Conservation (phyloP, 208 protist species). For the Wallacemonas collosoma region DNA sequence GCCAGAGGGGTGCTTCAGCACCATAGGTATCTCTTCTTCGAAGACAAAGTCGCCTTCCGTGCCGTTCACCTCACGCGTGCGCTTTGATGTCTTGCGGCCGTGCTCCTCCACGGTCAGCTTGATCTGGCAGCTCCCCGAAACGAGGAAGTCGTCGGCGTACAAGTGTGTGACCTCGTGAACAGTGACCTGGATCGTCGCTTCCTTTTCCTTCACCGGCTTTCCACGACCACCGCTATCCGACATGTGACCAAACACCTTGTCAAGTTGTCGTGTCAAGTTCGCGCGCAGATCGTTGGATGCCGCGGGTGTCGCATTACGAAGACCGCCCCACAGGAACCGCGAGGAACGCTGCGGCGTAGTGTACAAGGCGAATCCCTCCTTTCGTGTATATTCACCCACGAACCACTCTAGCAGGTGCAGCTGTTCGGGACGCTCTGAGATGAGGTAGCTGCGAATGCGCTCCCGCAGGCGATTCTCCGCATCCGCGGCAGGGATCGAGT, state of each 20-base stretch:
- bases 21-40: constrained; percentile 41
- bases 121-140: constrained; percentile 51
- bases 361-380: constrained; percentile 41
- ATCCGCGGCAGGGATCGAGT: constrained; percentile 64
- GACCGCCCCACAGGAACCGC: constrained; percentile 15
- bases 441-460: constrained; percentile 58
- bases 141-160: constrained; percentile 42
- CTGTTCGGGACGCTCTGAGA: constrained; percentile 33
- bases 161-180: constrained; percentile 58
- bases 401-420: constrained; percentile 85
- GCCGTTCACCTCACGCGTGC: constrained; percentile 35
- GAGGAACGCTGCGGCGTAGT: constrained; percentile 5
- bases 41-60: constrained; percentile 52
- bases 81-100: constrained; percentile 31
- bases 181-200: constrained; percentile 38
- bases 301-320: neutral
- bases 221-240: constrained; percentile 5
- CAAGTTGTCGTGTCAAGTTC: constrained; percentile 14
- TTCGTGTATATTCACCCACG: constrained; percentile 61
- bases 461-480: constrained; percentile 76
- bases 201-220: constrained; percentile 14
- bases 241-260: constrained; percentile 29
- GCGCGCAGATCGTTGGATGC: neutral
- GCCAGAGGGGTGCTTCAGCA: constrained; percentile 43
- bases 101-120: constrained; percentile 46